Evolutionary conservation across 2,329 filamentous ascomycete genomes (phyloP), one percentile per base, ranked within the genome.

Genomic region (Colletotrichum melonis): DNA sequence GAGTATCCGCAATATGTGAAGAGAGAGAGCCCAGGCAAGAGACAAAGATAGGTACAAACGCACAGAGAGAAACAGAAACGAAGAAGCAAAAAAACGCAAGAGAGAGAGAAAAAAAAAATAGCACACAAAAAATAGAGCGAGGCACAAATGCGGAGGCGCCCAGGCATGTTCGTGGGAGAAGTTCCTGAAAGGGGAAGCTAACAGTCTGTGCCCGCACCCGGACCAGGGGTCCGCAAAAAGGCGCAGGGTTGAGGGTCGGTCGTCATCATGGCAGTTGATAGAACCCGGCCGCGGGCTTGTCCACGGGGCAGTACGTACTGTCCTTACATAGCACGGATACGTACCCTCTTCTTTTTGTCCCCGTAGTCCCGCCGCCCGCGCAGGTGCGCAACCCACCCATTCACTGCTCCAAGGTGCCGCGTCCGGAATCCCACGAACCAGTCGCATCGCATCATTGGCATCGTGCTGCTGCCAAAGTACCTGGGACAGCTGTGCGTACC

Each of bases 151-250:
- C 72, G 67, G 72, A 75, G 74, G 46, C 54, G 52, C 42, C 54
- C 72, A 74, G 59, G 74, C 72, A 72, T 72, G 54, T 63, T 74
- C 69, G 69, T 73, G 57, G 72, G 24, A 73, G 60, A 32, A 57
- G 66, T 73, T 74, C 67, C 67, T 73, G 54, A 75, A 75, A 72
- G 59, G 74, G 72, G 74, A 74, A 74, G 72, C 63, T 72, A 74
- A 55, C 63, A 64, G 72, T 68, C 67, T 75, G 74, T 75, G 74
- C 74, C 72, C 63, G 73, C 66, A 67, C 60, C 30, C 52, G 54
- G 69, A 26, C 63, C 71, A 74, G 71, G 73, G 73, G 66, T 68
- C 71, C 46, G 67, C 55, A 71, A 65, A 65, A 65, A 66, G 22
- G n/a, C 58, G 67, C 63, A 71, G 70, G 71, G 67, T 56, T 60